Percentiles rank a stretch among this genome's conserved stretches.
Evolutionary conservation across 2,329 filamentous ascomycete genomes (phyloP).

Genomic region (Colletotrichum sidae): DNA sequence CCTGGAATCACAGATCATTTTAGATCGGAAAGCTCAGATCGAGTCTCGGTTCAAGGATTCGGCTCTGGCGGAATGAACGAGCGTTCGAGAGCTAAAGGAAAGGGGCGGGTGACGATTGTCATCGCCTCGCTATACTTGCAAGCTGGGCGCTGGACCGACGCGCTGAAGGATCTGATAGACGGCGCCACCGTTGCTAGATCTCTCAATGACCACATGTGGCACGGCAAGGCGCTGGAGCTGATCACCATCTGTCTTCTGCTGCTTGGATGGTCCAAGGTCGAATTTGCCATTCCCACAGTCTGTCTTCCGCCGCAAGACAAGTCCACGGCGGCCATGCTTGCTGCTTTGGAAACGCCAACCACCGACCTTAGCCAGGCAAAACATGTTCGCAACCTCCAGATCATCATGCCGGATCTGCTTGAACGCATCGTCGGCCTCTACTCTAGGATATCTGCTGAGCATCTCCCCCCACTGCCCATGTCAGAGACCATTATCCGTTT

Average conservation of each 20-base stretch:
- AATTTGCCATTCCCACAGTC: slow-evolving; percentile 79
- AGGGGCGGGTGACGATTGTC: slow-evolving; percentile 81
- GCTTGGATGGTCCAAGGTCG: slow-evolving; percentile 84
- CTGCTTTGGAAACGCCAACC: slow-evolving; percentile 41
- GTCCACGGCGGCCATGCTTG: slow-evolving; percentile 40
- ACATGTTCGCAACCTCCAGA: slow-evolving; percentile 65
- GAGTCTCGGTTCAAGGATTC: slow-evolving; percentile 77
- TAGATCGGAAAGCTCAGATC: slow-evolving; percentile 64
- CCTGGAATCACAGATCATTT: slow-evolving; percentile 56
- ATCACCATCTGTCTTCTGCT: slow-evolving; percentile 86
- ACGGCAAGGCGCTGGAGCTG: slow-evolving; percentile 92
- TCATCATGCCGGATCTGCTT: slow-evolving; percentile 77
- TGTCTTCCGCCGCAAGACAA: slow-evolving; percentile 65
- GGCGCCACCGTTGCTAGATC: slow-evolving; percentile 81
- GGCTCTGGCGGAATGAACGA: slow-evolving; percentile 78
- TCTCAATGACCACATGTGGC: slow-evolving; percentile 94
- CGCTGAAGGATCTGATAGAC: slow-evolving; percentile 84
- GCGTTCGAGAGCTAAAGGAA: slow-evolving; percentile 82
- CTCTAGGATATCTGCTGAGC: slow-evolving; percentile 76
- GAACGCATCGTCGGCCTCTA: slow-evolving; percentile 82
- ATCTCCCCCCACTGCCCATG: slow-evolving; percentile 76
- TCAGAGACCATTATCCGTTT: slow-evolving; percentile 81
- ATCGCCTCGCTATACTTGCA: slow-evolving; percentile 89
- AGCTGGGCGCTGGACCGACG: slow-evolving; percentile 90
- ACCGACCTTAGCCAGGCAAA: slow-evolving; percentile 61